A percentile compares a stretch with the other conserved stretches of the same genome.
phyloP scores from a whole-genome alignment of 2,329 filamentous ascomycete genomes.

The Ophiosphaerella herpotricha region DNA sequence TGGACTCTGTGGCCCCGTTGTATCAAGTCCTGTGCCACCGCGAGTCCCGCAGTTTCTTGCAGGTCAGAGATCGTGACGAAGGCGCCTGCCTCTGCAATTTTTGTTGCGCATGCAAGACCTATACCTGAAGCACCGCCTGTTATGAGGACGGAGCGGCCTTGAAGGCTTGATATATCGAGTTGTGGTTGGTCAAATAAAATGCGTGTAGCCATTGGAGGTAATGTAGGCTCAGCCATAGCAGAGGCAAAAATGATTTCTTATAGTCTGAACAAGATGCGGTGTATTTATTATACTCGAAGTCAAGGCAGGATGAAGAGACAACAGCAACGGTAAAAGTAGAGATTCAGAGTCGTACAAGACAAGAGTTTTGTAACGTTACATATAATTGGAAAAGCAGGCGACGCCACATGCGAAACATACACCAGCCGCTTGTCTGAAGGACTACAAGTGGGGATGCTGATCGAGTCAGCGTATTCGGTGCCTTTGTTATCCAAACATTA shows the following conservation, averaged over 20 bases:
- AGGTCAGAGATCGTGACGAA: conserved; percentile 33
- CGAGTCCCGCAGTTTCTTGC: conserved; percentile 15
- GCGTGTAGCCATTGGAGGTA: conserved; percentile 1
- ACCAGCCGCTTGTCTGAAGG: neutral
- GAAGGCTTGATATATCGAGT: conserved; percentile 20
- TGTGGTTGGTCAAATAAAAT: conserved; percentile 4
- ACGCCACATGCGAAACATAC: neutral
- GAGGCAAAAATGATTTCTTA: neutral
- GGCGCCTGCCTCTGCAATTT: conserved; percentile 25
- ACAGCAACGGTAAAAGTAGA: too few species aligned
- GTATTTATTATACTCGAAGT: too few species aligned
- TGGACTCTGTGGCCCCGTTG: conserved; percentile 25
- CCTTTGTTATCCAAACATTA: too few species aligned
- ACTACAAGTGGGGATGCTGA: neutral
- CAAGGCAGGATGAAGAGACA: too few species aligned
- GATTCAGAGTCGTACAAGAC: too few species aligned
- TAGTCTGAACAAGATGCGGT: too few species aligned
- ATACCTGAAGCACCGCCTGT: conserved; percentile 35
- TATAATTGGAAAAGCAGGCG: too few species aligned
- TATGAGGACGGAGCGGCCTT: conserved; percentile 25
- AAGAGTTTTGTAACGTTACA: too few species aligned
- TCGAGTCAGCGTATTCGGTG: conserved; percentile 1
- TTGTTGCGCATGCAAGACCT: conserved; percentile 25
- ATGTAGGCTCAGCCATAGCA: neutral
- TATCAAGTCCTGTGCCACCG: conserved; percentile 12